Evolutionary conservation across 2,329 filamentous ascomycete genomes (phyloP).

Genomic region (Nemania sp.): DNA sequence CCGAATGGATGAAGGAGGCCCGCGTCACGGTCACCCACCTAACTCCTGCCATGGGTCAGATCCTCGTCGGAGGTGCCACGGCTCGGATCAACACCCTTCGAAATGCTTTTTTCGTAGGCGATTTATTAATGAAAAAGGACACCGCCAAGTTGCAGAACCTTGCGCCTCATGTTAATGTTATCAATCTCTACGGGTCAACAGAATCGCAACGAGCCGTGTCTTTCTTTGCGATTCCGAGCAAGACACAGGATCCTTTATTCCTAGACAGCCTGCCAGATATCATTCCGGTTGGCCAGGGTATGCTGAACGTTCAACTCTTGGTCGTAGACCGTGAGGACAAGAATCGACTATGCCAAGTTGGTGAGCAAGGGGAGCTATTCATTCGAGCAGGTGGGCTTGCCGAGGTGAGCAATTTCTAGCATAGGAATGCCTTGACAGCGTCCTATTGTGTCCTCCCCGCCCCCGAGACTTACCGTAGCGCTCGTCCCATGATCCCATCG

Average conservation of each 20-base stretch:
- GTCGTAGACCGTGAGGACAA: constrained; percentile 74
- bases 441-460: too few relatives aligned
- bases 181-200: constrained; percentile 73
- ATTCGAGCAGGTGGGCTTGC: constrained; percentile 66
- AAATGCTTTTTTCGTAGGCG: constrained; percentile 87
- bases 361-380: constrained; percentile 84
- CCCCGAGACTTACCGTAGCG: too few relatives aligned
- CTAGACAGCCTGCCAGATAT: constrained; percentile 63
- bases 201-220: constrained; percentile 62
- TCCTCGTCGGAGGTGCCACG: constrained; percentile 82
- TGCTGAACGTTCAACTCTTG: constrained; percentile 86
- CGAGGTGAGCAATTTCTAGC: background rate
- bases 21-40: constrained; percentile 81
- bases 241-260: constrained; percentile 60
- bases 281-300: constrained; percentile 83
- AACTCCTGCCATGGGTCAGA: constrained; percentile 96
- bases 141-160: constrained; percentile 76
- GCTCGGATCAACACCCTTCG: constrained; percentile 78
- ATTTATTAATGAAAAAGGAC: constrained; percentile 84
- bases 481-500: too few relatives aligned
- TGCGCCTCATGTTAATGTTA: constrained; percentile 78
- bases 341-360: constrained; percentile 73
- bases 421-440: too few relatives aligned
- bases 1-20: constrained; percentile 84
- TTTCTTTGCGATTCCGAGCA: constrained; percentile 77